These are phyloP conservation scores for Ophiostoma pallidulum DNA, from an alignment of 2,329 filamentous ascomycete genomes.

Conservation along the genomic window DNA sequence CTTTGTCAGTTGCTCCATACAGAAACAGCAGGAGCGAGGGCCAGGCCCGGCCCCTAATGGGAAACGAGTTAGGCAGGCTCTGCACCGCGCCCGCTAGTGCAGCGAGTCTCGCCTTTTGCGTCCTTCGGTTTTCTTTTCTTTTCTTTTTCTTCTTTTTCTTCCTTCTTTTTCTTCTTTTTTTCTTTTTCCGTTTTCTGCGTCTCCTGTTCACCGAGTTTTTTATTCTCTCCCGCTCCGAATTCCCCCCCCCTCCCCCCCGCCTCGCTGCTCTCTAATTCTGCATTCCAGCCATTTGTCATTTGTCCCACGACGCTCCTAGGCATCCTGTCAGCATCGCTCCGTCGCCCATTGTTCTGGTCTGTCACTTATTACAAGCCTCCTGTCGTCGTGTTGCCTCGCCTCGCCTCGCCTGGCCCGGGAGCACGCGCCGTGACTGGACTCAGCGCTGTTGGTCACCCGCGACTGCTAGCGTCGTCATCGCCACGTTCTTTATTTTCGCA, in stretches of 20 bases:
- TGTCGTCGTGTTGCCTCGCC: constrained; percentile 1
- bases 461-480: constrained; percentile 14
- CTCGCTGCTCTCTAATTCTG: neutral
- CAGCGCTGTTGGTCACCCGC: neutral
- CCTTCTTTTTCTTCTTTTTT: neutral
- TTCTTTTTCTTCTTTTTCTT: neutral
- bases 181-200: neutral
- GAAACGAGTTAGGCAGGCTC: neutral
- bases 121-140: neutral
- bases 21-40: neutral
- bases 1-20: neutral
- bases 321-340: too few species aligned
- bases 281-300: too few species aligned
- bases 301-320: neutral
- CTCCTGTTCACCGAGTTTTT: neutral
- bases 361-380: neutral
- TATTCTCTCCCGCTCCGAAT: neutral
- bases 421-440: constrained; percentile 6
- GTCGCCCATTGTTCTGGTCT: neutral
- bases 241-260: neutral
- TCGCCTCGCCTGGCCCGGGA: constrained; percentile 7
- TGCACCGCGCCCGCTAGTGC: neutral
- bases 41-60: neutral
- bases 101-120: neutral
- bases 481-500: constrained; percentile 3